Evolutionary conservation across 2,329 filamentous ascomycete species (phyloP), one percentile per base, ranked within the genome.

Genomic region (Helicocarpus griseus): DNA sequence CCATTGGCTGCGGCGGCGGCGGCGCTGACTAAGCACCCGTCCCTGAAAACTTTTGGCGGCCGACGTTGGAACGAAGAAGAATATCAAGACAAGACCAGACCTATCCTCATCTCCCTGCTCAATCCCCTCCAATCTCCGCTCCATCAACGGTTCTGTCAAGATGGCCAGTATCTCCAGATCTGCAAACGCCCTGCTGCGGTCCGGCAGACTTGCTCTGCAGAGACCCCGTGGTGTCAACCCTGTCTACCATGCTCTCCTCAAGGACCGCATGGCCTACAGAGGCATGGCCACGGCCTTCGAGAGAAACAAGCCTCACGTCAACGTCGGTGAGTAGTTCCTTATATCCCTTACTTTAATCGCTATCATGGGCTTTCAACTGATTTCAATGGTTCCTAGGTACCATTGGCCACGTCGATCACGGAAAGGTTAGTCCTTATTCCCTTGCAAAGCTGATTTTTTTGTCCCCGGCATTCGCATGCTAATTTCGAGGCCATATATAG

Each of bases 391-490:
- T 38, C 19, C 45, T 51, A 90, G 86, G 86, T 71, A 98, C 93
- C 63, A 98, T 98, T 75, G 93, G 93, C 64, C 93, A 98, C 79
- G 93, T 98, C 75, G 93, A 98, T 82, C 91, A 98, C 77, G 91
- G 91, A 78, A 98, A 98, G 87, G 90, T 95, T 76, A 59, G 67
- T 39, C 24, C 29, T 48, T 26, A 53, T 28, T 54, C 44, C 39
- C 28, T 35, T 24, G 26, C 53, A 45, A 45, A 48, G 28, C 38
- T 36, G 5, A 14, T 36, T 36, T 33, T 26, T 46, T 36, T 40
- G 40, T 53, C 29, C 48, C 51, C 49, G 31, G 48, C 33, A 14
- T 53, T 57, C 44, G 31, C 31, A 51, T 54, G 19, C 49, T 53
- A 49, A 52, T 56, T 24, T 13, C 51, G 53, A 56, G 53, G 43